Evolutionary conservation across 441 rosid genomes (phyloP).

Genomic region (Gossypium laxum): DNA sequence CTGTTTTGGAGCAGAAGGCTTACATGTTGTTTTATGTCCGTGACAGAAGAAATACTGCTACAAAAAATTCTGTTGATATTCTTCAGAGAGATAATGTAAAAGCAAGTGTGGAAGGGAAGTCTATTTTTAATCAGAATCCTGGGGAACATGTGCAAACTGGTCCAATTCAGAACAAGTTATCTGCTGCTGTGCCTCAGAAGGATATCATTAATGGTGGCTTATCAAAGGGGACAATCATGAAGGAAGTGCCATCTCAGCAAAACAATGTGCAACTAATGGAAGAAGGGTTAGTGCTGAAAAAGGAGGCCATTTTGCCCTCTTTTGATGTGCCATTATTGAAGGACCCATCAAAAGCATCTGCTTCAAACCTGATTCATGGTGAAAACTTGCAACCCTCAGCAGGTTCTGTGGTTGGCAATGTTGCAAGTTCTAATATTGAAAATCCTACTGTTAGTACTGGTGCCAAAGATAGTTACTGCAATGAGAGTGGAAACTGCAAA

Average conservation of each 20-base stretch:
- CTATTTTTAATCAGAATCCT: constrained; percentile 28
- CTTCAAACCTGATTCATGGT: constrained; percentile 7
- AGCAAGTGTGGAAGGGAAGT: constrained; percentile 28
- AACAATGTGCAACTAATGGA: constrained; percentile 7
- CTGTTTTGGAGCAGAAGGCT: constrained; percentile 80
- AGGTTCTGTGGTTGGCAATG: constrained; percentile 10
- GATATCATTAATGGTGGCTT: constrained; percentile 17
- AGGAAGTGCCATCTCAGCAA: constrained; percentile 20
- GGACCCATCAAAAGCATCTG: constrained; percentile 15
- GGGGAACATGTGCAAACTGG: constrained; percentile 29
- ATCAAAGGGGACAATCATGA: constrained; percentile 20
- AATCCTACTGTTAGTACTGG: constrained; percentile 10
- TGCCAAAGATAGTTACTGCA: constrained; percentile 17
- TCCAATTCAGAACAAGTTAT: constrained; percentile 18
- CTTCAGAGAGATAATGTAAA: constrained; percentile 37
- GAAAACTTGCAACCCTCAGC: constrained; percentile 15
- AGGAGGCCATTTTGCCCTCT: constrained; percentile 13
- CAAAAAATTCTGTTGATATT: constrained; percentile 34
- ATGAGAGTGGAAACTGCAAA: constrained; percentile 13
- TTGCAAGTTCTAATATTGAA: constrained; percentile 19
- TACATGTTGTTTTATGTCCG: constrained; percentile 95
- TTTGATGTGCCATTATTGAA: constrained; percentile 15
- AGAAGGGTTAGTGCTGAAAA: constrained; percentile 20
- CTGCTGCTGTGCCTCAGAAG: constrained; percentile 24
- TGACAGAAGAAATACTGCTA: constrained; percentile 43